phyloP scores from a whole-genome alignment of 2,329 filamentous ascomycete genomes.

The Alternaria sp. region DNA sequence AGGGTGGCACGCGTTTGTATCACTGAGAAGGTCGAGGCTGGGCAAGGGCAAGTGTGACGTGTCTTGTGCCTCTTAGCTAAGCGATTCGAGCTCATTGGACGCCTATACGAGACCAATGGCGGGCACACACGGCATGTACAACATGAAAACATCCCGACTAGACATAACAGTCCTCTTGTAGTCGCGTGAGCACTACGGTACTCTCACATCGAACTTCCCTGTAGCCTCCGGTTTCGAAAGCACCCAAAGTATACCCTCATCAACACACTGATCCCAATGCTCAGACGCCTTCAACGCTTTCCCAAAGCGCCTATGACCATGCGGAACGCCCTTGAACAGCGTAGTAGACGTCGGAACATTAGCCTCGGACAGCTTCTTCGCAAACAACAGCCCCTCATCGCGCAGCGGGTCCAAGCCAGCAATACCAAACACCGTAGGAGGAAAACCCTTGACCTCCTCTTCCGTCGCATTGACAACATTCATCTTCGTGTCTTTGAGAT shows the following conservation, averaged over 20 bases:
- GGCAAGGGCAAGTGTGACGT: background rate
- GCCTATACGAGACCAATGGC: background rate
- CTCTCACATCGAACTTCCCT: constrained; percentile 43
- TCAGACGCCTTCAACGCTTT: constrained; percentile 49
- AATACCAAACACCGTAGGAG: constrained; percentile 57
- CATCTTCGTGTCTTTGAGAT: constrained; percentile 41
- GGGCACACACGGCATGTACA: background rate
- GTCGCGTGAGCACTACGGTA: constrained; percentile 9
- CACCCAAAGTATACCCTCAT: constrained; percentile 54
- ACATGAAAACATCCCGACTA: background rate
- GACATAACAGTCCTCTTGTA: background rate
- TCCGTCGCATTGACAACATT: constrained; percentile 42
- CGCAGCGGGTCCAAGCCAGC: constrained; percentile 58
- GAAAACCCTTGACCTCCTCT: constrained; percentile 51
- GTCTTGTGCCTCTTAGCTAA: background rate
- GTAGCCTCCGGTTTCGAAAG: constrained; percentile 45
- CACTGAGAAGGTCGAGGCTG: background rate
- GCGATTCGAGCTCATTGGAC: background rate
- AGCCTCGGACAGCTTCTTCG: constrained; percentile 50
- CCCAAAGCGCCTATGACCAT: constrained; percentile 58
- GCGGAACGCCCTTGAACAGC: constrained; percentile 61
- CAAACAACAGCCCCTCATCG: constrained; percentile 58
- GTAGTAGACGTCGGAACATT: constrained; percentile 58
- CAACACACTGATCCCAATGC: constrained; percentile 54
- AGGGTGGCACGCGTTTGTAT: background rate